Percentiles rank a stretch among this genome's conserved stretches.
Conservation (phyloP, 2,329 filamentous ascomycete genomes). For the Fusarium nygamai region DNA sequence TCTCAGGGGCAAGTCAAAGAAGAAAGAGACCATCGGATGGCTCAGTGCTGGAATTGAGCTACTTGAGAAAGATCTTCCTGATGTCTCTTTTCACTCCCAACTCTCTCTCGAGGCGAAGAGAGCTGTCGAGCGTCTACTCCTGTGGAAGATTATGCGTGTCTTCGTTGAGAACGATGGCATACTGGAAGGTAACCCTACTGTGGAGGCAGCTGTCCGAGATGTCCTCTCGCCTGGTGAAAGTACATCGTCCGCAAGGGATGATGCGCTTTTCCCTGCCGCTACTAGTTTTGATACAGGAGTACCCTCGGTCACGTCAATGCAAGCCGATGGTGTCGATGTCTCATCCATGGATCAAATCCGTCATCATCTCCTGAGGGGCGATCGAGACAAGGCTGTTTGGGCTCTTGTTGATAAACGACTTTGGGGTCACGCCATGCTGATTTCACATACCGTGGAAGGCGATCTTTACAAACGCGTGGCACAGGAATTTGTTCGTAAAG, state of each 20-base stretch:
- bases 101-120: constrained; percentile 73
- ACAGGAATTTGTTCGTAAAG: constrained; percentile 94
- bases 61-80: constrained; percentile 70
- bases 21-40: constrained; percentile 91
- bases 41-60: constrained; percentile 78
- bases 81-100: constrained; percentile 59
- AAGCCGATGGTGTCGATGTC: constrained; percentile 75
- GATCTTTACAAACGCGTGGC: constrained; percentile 92
- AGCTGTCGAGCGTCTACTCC: constrained; percentile 78
- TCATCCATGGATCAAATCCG: constrained; percentile 77
- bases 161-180: constrained; percentile 88
- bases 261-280: constrained; percentile 38
- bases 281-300: constrained; percentile 41
- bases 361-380: constrained; percentile 77
- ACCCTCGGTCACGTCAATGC: constrained; percentile 50
- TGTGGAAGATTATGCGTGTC: constrained; percentile 87
- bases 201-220: constrained; percentile 79
- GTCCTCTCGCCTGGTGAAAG: constrained; percentile 71
- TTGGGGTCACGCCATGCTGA: constrained; percentile 96
- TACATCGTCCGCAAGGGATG: constrained; percentile 40
- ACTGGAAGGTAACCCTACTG: constrained; percentile 76
- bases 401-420: constrained; percentile 89
- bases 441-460: constrained; percentile 80
- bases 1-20: constrained; percentile 88
- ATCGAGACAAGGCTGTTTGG: constrained; percentile 93